These are phyloP conservation scores for Xenoacremonium recifei DNA, from an alignment of 2,329 filamentous ascomycete species.

Conservation along the genomic window DNA sequence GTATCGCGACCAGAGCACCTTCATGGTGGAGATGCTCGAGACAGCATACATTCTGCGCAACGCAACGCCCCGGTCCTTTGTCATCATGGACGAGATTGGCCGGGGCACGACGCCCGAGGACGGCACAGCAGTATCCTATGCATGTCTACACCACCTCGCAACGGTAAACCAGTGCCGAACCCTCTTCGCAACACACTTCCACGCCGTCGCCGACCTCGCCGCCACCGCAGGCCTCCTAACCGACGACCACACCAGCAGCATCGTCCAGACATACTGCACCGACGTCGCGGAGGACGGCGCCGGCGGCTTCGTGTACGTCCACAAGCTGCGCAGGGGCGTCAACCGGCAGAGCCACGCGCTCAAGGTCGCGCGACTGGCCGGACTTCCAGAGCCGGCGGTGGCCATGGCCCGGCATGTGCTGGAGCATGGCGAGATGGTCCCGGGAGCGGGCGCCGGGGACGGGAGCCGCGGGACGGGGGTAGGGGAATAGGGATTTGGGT, in stretches of 20 bases:
- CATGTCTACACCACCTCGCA: conserved; percentile 81
- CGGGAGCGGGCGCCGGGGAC: too few relatives aligned
- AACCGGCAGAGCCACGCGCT: conserved; percentile 88
- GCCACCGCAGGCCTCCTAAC: conserved; percentile 44
- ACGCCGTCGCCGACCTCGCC: conserved; percentile 77
- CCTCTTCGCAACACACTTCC: conserved; percentile 95
- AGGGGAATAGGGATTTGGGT: too few relatives aligned
- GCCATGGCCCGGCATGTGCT: conserved; percentile 63
- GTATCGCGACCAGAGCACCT: conserved; percentile 93
- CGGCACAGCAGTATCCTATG: conserved; percentile 85
- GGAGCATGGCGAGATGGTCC: conserved; percentile 10
- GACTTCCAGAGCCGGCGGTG: conserved; percentile 72
- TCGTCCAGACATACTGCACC: conserved; percentile 79
- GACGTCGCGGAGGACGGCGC: conserved; percentile 74
- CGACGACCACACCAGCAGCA: conserved; percentile 29
- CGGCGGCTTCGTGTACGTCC: conserved; percentile 80
- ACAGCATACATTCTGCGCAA: conserved; percentile 85
- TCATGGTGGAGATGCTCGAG: conserved; percentile 99
- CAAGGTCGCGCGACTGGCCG: conserved; percentile 89
- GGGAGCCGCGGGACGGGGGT: too few relatives aligned
- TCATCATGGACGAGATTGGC: conserved; percentile 98
- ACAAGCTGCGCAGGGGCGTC: conserved; percentile 76
- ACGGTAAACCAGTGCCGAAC: conserved; percentile 74
- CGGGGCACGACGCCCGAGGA: conserved; percentile 92
- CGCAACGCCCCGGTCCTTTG: conserved; percentile 81